These are phyloP conservation scores for Phalaenopsis hybrid DNA, from an alignment of 116 monocot genomes.

Conservation along the genomic window DNA sequence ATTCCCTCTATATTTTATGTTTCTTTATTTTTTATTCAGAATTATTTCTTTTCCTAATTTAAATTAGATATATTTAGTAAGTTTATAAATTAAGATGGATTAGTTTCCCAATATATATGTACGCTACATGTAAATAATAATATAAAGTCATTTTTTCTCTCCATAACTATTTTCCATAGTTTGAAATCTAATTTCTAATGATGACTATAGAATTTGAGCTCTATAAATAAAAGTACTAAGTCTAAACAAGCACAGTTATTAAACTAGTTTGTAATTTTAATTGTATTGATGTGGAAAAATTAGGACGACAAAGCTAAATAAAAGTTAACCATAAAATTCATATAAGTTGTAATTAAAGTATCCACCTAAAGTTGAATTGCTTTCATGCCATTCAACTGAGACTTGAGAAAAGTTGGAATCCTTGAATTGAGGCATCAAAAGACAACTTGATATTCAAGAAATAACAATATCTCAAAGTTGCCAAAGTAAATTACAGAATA, in stretches of 20 bases:
- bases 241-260: not conserved
- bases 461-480: not conserved
- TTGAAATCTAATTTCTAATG: no score
- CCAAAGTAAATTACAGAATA: not conserved
- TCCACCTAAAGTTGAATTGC: not conserved
- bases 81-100: no score
- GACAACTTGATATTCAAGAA: not conserved
- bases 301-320: not conserved
- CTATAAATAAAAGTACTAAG: not conserved
- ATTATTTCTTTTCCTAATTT: no score
- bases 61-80: no score
- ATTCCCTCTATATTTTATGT: no score
- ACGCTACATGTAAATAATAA: no score
- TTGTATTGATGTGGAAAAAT: not conserved
- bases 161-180: no score
- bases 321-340: not conserved
- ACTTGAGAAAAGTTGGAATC: not conserved
- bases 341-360: not conserved
- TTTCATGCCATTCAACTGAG: not conserved
- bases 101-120: no score
- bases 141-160: no score
- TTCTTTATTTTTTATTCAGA: no score
- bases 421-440: not conserved
- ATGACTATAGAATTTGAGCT: no score
- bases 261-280: not conserved